A percentile compares a stretch with the other conserved stretches of the same genome.
Conservation (phyloP, 441 rosid genomes). For the Adansonia gregorii region DNA sequence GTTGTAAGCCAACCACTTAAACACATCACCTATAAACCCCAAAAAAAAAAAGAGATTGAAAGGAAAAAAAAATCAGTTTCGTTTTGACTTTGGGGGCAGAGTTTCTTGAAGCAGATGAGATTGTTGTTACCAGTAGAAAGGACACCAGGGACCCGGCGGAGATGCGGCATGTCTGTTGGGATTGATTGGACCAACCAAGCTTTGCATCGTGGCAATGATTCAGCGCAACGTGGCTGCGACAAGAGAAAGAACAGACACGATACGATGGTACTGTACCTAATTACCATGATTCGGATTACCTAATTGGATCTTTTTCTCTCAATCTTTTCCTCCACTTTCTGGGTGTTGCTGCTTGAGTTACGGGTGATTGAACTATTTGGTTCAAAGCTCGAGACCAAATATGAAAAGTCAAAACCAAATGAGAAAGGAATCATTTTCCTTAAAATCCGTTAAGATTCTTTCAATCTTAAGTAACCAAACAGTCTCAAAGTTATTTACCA, state of each 20-base stretch:
- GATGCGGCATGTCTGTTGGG: slow-evolving; percentile 88
- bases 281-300: slow-evolving; percentile 23
- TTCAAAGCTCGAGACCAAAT: not conserved
- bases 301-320: not conserved
- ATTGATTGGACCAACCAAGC: slow-evolving; percentile 95
- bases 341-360: not conserved
- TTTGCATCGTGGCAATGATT: slow-evolving; percentile 48
- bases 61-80: slow-evolving; percentile 3
- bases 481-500: no score
- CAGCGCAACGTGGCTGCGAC: slow-evolving; percentile 30
- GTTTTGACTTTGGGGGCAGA: not conserved
- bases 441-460: slow-evolving; percentile 7
- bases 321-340: not conserved
- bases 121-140: slow-evolving; percentile 63
- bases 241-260: slow-evolving; percentile 35
- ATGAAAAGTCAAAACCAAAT: not conserved
- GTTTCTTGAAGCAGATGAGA: not conserved
- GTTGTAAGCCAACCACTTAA: slow-evolving; percentile 79
- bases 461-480: not conserved
- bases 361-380: not conserved
- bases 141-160: slow-evolving; percentile 69
- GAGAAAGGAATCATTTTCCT: slow-evolving; percentile 15
- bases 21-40: slow-evolving; percentile 63
- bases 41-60: not conserved
- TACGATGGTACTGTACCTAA: slow-evolving; percentile 16